Evolutionary conservation across 2,329 filamentous ascomycete genomes (phyloP).

Genomic region (Metarhizium anisopliae): DNA sequence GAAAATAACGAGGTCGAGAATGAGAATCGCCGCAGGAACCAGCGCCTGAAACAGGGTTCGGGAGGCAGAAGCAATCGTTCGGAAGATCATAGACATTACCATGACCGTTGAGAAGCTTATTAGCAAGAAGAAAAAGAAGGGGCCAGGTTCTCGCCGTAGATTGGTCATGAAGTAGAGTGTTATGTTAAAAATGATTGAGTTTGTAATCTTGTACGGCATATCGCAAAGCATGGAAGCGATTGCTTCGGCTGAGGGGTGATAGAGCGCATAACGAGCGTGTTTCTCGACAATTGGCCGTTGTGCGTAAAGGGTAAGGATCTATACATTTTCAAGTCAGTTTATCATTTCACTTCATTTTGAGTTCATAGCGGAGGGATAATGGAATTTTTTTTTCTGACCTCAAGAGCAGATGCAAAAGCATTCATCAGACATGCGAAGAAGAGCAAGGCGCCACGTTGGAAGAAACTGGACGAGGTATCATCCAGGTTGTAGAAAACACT

Average conservation of each 20-base stretch:
- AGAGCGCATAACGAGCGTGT: slow-evolving; percentile 76
- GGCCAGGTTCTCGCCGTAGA: slow-evolving; percentile 60
- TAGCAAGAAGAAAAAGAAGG: slow-evolving; percentile 81
- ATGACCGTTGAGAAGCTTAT: slow-evolving; percentile 66
- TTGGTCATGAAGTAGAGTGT: slow-evolving; percentile 83
- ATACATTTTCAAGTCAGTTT: background rate
- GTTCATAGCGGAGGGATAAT: too few species aligned
- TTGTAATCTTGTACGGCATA: slow-evolving; percentile 68
- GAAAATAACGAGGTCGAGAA: slow-evolving; percentile 58
- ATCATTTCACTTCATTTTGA: background rate
- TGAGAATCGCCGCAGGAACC: slow-evolving; percentile 50
- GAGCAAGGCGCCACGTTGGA: slow-evolving; percentile 66
- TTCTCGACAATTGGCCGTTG: slow-evolving; percentile 92
- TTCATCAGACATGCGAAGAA: slow-evolving; percentile 88
- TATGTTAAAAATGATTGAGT: slow-evolving; percentile 68
- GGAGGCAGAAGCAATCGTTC: slow-evolving; percentile 68
- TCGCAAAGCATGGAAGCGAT: slow-evolving; percentile 79
- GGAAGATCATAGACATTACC: slow-evolving; percentile 80
- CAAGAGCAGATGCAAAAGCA: slow-evolving; percentile 70
- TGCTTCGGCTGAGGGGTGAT: slow-evolving; percentile 86
- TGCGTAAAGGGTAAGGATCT: slow-evolving; percentile 76
- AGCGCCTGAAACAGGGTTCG: slow-evolving; percentile 59
- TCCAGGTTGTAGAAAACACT: slow-evolving; percentile 74
- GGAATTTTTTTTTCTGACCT: slow-evolving; percentile 31
- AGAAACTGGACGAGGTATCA: slow-evolving; percentile 62